Conservation (phyloP, 345 rosid genomes). For the Hirschfeldia incana region DNA sequence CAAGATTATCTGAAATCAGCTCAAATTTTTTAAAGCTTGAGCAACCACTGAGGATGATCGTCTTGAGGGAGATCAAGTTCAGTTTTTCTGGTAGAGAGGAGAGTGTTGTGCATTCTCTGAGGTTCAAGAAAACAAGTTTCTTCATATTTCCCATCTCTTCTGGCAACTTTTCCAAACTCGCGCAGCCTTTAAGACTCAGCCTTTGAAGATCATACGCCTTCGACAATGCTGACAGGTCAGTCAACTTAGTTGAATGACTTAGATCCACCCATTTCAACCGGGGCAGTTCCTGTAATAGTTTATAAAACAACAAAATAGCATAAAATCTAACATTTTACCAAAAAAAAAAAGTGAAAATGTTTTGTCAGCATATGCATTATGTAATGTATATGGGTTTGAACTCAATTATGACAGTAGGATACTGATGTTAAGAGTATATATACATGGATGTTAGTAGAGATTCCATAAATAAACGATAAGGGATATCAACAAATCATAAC, state of each 20-base stretch:
- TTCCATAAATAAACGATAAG: too few relatives aligned
- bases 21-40: slow-evolving; percentile 6
- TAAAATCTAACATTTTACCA: too few relatives aligned
- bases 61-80: background rate
- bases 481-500: too few relatives aligned
- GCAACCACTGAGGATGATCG: slow-evolving; percentile 33
- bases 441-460: too few relatives aligned
- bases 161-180: background rate
- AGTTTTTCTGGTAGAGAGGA: background rate
- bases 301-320: too few relatives aligned
- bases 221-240: slow-evolving; percentile 18
- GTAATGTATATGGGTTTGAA: too few relatives aligned
- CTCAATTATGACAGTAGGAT: too few relatives aligned
- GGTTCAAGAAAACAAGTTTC: slow-evolving; percentile 8
- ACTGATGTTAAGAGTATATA: too few relatives aligned
- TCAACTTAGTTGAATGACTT: background rate
- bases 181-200: slow-evolving; percentile 27
- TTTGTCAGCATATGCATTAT: too few relatives aligned
- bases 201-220: slow-evolving; percentile 7
- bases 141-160: slow-evolving; percentile 6
- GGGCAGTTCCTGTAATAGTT: slow-evolving; percentile 1
- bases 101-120: slow-evolving; percentile 22
- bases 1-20: slow-evolving; percentile 3
- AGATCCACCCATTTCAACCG: slow-evolving; percentile 30
- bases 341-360: too few relatives aligned